phyloP scores from a whole-genome alignment of 2,329 filamentous ascomycete genomes.

The Trichoderma harzianum region DNA sequence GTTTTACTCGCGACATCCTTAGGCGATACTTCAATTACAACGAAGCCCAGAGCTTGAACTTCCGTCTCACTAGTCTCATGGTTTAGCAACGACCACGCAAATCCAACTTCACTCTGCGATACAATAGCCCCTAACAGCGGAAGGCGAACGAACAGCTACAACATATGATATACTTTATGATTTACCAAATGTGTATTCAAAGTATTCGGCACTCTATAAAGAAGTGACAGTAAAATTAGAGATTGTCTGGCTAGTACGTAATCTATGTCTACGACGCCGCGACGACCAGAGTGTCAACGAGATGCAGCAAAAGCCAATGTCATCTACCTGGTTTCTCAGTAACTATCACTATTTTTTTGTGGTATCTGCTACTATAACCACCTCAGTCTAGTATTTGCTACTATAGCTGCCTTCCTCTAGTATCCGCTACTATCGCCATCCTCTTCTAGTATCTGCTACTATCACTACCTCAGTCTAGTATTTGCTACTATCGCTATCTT shows the following conservation, averaged over 20 bases:
- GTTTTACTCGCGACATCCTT: no score
- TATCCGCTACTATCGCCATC: background rate
- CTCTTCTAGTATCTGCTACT: background rate
- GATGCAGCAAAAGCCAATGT: background rate
- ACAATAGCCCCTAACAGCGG: background rate
- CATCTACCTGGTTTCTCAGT: background rate
- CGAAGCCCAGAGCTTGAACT: background rate
- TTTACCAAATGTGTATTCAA: background rate
- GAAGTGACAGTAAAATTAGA: background rate
- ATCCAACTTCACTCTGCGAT: background rate
- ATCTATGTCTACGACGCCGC: background rate
- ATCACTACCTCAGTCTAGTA: background rate
- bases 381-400: accelerated
- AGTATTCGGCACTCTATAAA: background rate
- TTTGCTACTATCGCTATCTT: background rate
- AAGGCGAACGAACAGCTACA: background rate
- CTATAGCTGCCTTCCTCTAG: background rate
- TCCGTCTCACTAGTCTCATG: background rate
- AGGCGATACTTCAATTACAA: background rate
- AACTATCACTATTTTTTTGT: background rate
- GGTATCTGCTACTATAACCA: background rate
- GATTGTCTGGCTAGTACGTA: accelerated
- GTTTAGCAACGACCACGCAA: background rate
- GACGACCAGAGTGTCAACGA: background rate
- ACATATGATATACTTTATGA: background rate